Conservation (phyloP, 192 early-diverging fungal genomes). For the Rhizophagus prolifer region DNA sequence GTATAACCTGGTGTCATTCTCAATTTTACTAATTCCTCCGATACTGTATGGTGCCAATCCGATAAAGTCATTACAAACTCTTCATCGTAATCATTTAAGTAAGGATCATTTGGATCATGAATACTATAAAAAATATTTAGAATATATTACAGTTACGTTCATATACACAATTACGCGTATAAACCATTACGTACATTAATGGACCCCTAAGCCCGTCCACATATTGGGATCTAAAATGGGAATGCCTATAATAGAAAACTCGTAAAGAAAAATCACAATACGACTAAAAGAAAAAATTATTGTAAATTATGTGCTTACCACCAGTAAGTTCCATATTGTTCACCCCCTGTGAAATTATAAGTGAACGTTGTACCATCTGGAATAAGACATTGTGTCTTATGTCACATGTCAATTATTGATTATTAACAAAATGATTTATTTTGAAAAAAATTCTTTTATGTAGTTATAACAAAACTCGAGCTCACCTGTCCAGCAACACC, state of each 20-base stretch:
- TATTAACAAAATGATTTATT: too few relatives aligned
- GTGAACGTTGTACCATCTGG: background rate
- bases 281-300: too few relatives aligned
- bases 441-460: too few relatives aligned
- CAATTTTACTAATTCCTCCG: background rate
- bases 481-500: slow-evolving; percentile 54
- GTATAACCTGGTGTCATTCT: background rate
- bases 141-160: background rate
- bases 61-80: slow-evolving; percentile 56
- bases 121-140: slow-evolving; percentile 24
- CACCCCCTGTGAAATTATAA: background rate
- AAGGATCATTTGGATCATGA: slow-evolving; percentile 44
- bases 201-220: slow-evolving; percentile 68
- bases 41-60: slow-evolving; percentile 47
- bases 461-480: too few relatives aligned
- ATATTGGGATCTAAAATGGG: slow-evolving; percentile 59
- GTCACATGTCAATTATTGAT: background rate
- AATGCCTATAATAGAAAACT: slow-evolving; percentile 36
- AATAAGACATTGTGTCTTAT: slow-evolving; percentile 64
- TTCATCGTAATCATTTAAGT: slow-evolving; percentile 49
- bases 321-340: background rate
- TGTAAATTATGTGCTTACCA: background rate
- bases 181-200: slow-evolving; percentile 36
- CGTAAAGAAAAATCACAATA: too few relatives aligned
- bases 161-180: background rate